Base-by-base conservation (phyloP, 805 yeast genomes). In the Tetrapisispora arboricola region DNA sequence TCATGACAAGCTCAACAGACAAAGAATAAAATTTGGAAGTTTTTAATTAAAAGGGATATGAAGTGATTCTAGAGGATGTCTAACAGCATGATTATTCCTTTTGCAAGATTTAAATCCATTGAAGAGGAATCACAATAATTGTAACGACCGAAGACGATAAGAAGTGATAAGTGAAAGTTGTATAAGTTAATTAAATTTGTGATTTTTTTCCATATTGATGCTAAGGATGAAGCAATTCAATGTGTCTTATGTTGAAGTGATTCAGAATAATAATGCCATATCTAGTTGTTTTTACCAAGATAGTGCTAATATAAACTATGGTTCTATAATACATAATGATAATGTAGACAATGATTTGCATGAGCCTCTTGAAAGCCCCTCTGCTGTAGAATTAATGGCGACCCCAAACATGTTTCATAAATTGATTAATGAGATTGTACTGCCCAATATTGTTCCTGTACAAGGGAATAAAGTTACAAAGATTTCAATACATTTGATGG, bases 391-490 rank as follows among this genome's bases (percentile, higher is more conserved):
- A 19, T 32, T 44, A 19, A 47, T 42, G 21, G 48, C 44, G 10
- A 43, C 48, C 9, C 48, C 51, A 7, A 48, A 49, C 17, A 32
- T 50, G 35, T 59, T 59, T 29, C 58, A 52, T 39, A 49, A 49
- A 38, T 39, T 59, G 18, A 51, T 54, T n/a, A 42, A 42, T 11
- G 64, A 58, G 21, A 36, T 58, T 43, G 62, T 59, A 12, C 31
- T 58, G 18, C 62, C 61, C 16, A 58, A 56, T 41, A 61, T 57
- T 7, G 49, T 53, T 10, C 54, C 51, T 6, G 38, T 55, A 11
- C 48, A 46, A 24, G 64, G 64, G 6, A 59, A 59, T 39, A 59
- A 58, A 44, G 63, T 59, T 11, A 59, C 63, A 2, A 59, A 59
- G 36, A 49, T 58, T n/a, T 51, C 62, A 5, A 41, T 46, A 29